These are phyloP conservation scores for Epicoccum sorghinum DNA, from an alignment of 2,329 filamentous ascomycete species.

Conservation along the genomic window DNA sequence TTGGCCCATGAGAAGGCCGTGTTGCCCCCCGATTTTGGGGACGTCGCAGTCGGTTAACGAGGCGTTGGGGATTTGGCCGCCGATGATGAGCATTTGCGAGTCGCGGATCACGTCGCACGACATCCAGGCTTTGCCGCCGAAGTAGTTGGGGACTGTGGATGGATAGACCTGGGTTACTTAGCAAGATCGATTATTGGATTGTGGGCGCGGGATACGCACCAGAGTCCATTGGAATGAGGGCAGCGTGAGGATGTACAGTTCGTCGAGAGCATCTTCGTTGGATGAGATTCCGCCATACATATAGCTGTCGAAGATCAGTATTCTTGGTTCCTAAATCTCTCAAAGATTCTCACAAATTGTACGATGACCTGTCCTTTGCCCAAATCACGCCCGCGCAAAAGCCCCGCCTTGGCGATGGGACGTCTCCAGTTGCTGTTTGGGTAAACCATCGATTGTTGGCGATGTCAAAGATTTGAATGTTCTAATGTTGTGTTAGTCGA, in stretches of 20 bases:
- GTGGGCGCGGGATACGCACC: slow-evolving; percentile 18
- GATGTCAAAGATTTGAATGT: slow-evolving; percentile 63
- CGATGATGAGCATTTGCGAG: slow-evolving; percentile 66
- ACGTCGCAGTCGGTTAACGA: slow-evolving; percentile 57
- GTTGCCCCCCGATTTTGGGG: slow-evolving; percentile 58
- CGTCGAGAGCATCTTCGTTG: slow-evolving; percentile 60
- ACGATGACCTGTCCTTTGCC: slow-evolving; percentile 63
- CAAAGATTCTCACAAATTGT: slow-evolving; percentile 62
- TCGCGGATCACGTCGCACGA: slow-evolving; percentile 60
- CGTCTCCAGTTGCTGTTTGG: slow-evolving; percentile 60
- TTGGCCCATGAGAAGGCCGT: slow-evolving; percentile 59
- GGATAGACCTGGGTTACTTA: slow-evolving; percentile 26
- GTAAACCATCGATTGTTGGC: slow-evolving; percentile 63
- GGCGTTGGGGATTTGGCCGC: slow-evolving; percentile 59
- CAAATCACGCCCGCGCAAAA: slow-evolving; percentile 66
- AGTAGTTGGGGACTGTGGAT: slow-evolving; percentile 42
- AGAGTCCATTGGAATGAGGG: slow-evolving; percentile 67
- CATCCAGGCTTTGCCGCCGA: slow-evolving; percentile 54
- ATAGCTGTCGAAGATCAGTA: slow-evolving; percentile 52
- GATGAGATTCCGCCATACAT: slow-evolving; percentile 62
- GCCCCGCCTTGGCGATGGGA: slow-evolving; percentile 59
- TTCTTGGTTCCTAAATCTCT: no score
- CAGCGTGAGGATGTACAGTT: slow-evolving; percentile 65
- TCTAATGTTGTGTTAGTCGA: slow-evolving; percentile 2
- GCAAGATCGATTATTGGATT: slow-evolving; percentile 19